These are phyloP conservation scores for Aspergillus fructus DNA, from an alignment of 2,329 filamentous ascomycete species.

Conservation along the genomic window DNA sequence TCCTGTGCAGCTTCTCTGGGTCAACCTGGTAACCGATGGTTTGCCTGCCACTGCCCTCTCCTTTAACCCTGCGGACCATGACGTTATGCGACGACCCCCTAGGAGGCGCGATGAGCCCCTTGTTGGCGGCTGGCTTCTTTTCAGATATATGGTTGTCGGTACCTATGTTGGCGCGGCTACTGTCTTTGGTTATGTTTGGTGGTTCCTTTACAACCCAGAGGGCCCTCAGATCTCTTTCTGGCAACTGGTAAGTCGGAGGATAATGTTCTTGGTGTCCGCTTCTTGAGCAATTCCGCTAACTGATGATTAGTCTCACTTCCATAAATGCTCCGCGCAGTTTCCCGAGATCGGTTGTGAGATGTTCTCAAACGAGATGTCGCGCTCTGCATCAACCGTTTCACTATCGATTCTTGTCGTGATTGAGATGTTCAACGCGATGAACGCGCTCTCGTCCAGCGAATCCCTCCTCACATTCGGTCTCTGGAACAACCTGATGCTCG, in stretches of 20 bases:
- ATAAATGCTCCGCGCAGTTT: slow-evolving; percentile 83
- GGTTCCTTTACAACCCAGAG: slow-evolving; percentile 93
- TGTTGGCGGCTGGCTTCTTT: slow-evolving; percentile 93
- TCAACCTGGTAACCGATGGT: slow-evolving; percentile 96
- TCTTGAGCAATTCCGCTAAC: slow-evolving; percentile 1
- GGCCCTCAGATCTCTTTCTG: slow-evolving; percentile 90
- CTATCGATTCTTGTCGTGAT: slow-evolving; percentile 91
- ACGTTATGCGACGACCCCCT: slow-evolving; percentile 92
- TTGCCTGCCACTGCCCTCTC: slow-evolving; percentile 93
- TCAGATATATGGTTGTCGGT: slow-evolving; percentile 95
- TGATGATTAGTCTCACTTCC: slow-evolving; percentile 70
- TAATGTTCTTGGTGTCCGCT: slow-evolving; percentile 6
- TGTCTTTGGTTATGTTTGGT: slow-evolving; percentile 98
- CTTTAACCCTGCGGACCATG: slow-evolving; percentile 98
- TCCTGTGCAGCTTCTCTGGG: slow-evolving; percentile 96
- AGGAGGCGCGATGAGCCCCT: slow-evolving; percentile 90
- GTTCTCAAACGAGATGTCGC: slow-evolving; percentile 82
- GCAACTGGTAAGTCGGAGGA: slow-evolving; percentile 62
- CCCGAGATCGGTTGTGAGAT: slow-evolving; percentile 88
- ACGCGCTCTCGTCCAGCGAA: slow-evolving; percentile 92
- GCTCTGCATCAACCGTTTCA: slow-evolving; percentile 88
- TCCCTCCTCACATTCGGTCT: slow-evolving; percentile 88
- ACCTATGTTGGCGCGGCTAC: slow-evolving; percentile 93
- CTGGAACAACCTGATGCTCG: slow-evolving; percentile 99
- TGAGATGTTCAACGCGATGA: slow-evolving; percentile 99